Base-by-base conservation (phyloP, 2,329 filamentous ascomycete species). In the Ceratocystis cacaofunesta region DNA sequence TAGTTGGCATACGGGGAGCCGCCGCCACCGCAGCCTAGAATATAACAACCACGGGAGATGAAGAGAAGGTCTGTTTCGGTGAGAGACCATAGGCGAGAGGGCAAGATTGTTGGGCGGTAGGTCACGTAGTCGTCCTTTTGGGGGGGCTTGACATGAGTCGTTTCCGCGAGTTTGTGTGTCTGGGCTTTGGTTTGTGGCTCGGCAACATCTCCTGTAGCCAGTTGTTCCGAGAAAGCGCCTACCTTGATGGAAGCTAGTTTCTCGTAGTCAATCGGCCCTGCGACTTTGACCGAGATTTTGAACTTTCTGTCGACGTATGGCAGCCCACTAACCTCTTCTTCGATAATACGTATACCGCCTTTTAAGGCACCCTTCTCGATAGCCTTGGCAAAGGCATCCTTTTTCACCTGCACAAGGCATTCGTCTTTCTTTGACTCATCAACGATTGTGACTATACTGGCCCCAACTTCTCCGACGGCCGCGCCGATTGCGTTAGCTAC, bases 81-180 rank as follows among this genome's bases (percentile, higher is more conserved):
- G n/a, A 71, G 62, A 17, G 69, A 57, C 70, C 69, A 71, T 17
- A 69, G 25, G 8, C 68, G 66, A 3, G 62, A 52, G 5, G 68
- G 6, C 2, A 66, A 46, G 1, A 82, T 77, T 0, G 75, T 75
- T 1, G 83, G 83, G 2, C 72, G 75, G 70, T 84, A 85, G 0
- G 70, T 68, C 17, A 72, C 69, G 2, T 78, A 72, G 30, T 78
- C 72, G 5, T 67, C 61, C 2, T n/a, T 57, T 12, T 73, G 71
- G 22, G 71, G 25, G 8, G 55, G 22, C 55, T 68, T 19, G 12
- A 17, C 8, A 3, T 32, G 12, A 36, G 30, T 19, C 22, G 15
- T 8, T 22, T 28, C 48, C 25, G n/a, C 28, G 10, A 17, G 25
- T 2, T 62, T 30, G 15, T 5, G 57, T n/a, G 15, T 8, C 41